Evolutionary conservation across 176 grass and related monocot genomes (phyloP).

Genomic region (Carex pumila): DNA sequence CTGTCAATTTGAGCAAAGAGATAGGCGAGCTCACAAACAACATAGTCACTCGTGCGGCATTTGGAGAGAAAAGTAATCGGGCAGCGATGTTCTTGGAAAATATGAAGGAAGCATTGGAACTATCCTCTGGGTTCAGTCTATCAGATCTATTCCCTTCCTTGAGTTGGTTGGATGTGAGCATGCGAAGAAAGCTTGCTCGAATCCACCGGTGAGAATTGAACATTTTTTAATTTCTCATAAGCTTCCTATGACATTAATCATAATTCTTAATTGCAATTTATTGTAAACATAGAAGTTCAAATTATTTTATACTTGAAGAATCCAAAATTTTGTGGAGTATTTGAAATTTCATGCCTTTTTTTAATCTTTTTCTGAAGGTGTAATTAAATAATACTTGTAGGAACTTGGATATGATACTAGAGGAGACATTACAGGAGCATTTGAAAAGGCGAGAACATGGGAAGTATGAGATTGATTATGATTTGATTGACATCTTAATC

Average conservation of each 20-base stretch:
- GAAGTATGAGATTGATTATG: neutral
- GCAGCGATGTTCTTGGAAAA: conserved; percentile 23
- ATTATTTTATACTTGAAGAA: too few species aligned
- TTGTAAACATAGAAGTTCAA: too few species aligned
- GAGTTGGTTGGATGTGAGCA: conserved; percentile 7
- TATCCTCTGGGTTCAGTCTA: conserved; percentile 34
- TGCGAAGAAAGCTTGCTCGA: neutral
- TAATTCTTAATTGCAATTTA: neutral
- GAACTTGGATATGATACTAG: conserved; percentile 20
- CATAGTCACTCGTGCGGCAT: conserved; percentile 27
- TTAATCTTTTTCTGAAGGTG: neutral
- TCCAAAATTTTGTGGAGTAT: neutral
- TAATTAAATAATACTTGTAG: neutral
- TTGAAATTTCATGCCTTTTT: neutral
- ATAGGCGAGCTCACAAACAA: conserved; percentile 15
- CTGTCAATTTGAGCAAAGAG: neutral
- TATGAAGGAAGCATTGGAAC: neutral
- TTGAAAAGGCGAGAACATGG: neutral
- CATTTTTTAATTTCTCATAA: neutral
- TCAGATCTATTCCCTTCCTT: conserved; percentile 46
- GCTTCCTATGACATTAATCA: neutral
- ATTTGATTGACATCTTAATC: conserved; percentile 35
- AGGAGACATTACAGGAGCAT: conserved; percentile 24
- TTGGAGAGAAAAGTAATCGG: conserved; percentile 25
- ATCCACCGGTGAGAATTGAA: neutral